phyloP scores from a whole-genome alignment of 345 rosid species.

The Tarenaya hassleriana region DNA sequence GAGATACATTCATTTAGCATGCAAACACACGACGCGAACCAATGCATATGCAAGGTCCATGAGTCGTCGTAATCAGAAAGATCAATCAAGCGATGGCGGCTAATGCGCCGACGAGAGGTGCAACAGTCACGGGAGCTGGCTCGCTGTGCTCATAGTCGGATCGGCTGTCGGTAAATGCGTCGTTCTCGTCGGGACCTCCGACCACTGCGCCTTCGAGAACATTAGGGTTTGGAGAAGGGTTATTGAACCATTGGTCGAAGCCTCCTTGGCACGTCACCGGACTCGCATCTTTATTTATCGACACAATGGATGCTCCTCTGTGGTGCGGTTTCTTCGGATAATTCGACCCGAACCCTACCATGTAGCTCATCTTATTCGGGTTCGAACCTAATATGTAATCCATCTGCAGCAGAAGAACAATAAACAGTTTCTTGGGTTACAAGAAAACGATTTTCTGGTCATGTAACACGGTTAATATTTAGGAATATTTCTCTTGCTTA shows the following conservation, averaged over 20 bases:
- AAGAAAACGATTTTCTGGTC: not conserved
- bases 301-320: constrained; percentile 83
- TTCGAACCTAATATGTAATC: constrained; percentile 89
- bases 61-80: not conserved
- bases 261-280: constrained; percentile 63
- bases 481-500: no score
- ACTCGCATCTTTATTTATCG: constrained; percentile 47
- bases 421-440: no score
- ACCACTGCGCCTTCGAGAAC: constrained; percentile 56
- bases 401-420: constrained; percentile 32
- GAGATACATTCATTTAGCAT: no score
- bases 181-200: constrained; percentile 63
- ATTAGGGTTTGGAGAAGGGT: constrained; percentile 44
- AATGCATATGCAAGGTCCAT: no score
- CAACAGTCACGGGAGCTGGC: constrained; percentile 43
- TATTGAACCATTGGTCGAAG: constrained; percentile 39
- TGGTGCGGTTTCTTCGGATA: constrained; percentile 84
- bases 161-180: constrained; percentile 39
- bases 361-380: constrained; percentile 76
- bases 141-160: constrained; percentile 42
- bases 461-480: not conserved
- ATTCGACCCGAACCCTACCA: constrained; percentile 84
- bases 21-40: no score
- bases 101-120: constrained; percentile 60
- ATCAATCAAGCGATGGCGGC: constrained; percentile 41